phyloP scores from a whole-genome alignment of 495 filamentous ascomycete genomes.

The Beverwykella pulmonaria region DNA sequence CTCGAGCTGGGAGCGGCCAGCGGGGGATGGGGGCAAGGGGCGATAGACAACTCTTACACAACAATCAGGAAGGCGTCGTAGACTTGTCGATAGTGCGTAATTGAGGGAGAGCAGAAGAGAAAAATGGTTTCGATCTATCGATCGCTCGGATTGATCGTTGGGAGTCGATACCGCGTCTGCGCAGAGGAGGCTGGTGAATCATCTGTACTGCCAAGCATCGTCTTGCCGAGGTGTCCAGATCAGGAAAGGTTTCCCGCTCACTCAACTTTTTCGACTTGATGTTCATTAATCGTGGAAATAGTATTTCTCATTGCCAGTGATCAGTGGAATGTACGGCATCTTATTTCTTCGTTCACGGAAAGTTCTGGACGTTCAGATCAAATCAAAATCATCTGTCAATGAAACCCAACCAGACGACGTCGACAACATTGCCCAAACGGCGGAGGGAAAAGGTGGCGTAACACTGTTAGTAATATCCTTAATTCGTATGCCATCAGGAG shows the following conservation, averaged over 20 bases:
- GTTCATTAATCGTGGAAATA: not conserved
- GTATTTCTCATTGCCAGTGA: no score
- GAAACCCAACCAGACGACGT: no score
- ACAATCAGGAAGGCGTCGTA: not conserved
- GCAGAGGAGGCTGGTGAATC: not conserved
- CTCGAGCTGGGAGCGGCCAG: not conserved
- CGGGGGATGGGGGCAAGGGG: not conserved
- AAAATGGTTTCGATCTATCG: not conserved
- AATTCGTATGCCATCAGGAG: no score
- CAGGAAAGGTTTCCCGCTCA: not conserved
- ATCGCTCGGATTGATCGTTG: not conserved
- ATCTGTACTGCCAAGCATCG: not conserved
- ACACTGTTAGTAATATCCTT: no score
- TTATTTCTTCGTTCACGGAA: no score
- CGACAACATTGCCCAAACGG: no score
- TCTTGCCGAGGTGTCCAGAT: not conserved
- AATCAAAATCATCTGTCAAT: no score
- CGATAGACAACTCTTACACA: not conserved
- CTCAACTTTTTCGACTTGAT: not conserved
- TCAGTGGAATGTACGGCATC: no score
- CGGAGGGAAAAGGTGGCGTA: no score
- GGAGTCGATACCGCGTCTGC: not conserved
- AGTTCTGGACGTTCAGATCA: no score
- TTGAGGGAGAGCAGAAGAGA: not conserved
- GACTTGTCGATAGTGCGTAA: not conserved